A percentile compares a stretch with the other conserved stretches of the same genome.
Conservation (phyloP, 108 stramenopile species). For the Epithemia pelagica region DNA sequence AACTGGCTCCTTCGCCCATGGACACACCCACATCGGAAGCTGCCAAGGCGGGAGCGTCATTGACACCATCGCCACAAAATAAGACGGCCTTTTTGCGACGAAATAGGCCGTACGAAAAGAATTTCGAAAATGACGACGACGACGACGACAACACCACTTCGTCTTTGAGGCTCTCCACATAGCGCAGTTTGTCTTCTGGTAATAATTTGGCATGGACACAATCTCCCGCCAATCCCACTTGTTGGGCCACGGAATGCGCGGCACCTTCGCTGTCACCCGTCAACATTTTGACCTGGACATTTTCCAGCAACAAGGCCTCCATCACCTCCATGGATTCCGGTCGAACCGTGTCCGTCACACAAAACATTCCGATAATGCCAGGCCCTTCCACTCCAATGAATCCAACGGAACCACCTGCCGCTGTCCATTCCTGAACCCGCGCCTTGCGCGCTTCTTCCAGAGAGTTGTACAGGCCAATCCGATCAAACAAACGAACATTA, state of each 20-base stretch:
- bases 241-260: constrained; percentile 77
- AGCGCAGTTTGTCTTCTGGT: constrained; percentile 82
- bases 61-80: constrained; percentile 90
- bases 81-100: constrained; percentile 24
- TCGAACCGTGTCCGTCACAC: constrained; percentile 64
- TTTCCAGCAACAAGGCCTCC: constrained; percentile 32
- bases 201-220: constrained; percentile 53
- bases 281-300: constrained; percentile 86
- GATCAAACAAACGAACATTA: constrained; percentile 61
- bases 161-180: constrained; percentile 40
- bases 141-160: constrained; percentile 11
- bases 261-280: constrained; percentile 96
- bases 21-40: constrained; percentile 95
- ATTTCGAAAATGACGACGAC: constrained; percentile 23
- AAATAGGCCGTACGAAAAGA: constrained; percentile 9
- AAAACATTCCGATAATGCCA: constrained; percentile 75
- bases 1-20: constrained; percentile 95
- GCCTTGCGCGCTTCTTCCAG: constrained; percentile 21
- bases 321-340: constrained; percentile 62
- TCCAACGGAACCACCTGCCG: constrained; percentile 73
- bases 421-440: constrained; percentile 40
- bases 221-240: constrained; percentile 56
- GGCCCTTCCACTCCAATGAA: constrained; percentile 63
- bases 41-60: constrained; percentile 92
- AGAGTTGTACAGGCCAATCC: constrained; percentile 47